Percentiles rank a stretch among this genome's conserved stretches.
Evolutionary conservation across 2,329 filamentous ascomycete species (phyloP).

Genomic region (Verticillium zaregamsianum): DNA sequence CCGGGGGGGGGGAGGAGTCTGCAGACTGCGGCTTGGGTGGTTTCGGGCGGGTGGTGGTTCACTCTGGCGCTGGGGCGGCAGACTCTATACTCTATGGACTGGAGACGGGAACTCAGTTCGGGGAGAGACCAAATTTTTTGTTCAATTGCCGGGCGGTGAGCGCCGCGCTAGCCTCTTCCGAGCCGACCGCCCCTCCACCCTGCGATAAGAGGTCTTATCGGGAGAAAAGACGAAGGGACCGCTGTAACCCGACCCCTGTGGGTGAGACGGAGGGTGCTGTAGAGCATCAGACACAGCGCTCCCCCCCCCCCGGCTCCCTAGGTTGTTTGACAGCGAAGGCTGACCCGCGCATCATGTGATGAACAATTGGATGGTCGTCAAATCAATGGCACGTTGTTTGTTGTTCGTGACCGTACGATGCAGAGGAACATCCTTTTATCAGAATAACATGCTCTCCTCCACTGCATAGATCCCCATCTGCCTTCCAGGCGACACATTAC

Average conservation of each 20-base stretch:
- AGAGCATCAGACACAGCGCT: neutral
- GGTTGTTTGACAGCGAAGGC: too few relatives aligned
- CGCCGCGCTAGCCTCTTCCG: constrained; percentile 6
- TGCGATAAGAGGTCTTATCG: neutral
- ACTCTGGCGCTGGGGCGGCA: neutral
- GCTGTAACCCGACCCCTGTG: neutral
- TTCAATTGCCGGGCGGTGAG: constrained; percentile 31
- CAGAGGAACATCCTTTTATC: too few relatives aligned
- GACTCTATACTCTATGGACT: neutral
- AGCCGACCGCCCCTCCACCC: neutral
- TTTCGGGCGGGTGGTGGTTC: neutral
- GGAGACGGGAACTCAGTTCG: neutral
- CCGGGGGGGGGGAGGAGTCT: neutral
- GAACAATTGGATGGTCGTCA: too few relatives aligned
- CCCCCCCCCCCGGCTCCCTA: too few relatives aligned
- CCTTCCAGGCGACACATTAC: too few relatives aligned
- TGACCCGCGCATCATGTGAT: too few relatives aligned
- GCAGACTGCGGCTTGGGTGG: neutral
- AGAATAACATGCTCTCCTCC: too few relatives aligned
- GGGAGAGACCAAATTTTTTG: constrained; percentile 18
- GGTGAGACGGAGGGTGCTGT: neutral
- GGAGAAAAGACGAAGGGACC: neutral
- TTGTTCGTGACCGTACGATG: too few relatives aligned
- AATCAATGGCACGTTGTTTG: too few relatives aligned
- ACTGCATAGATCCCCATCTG: too few relatives aligned